Conservation (phyloP, 1,284 basidiomycete genomes). For the Papiliotrema nemorosa region DNA sequence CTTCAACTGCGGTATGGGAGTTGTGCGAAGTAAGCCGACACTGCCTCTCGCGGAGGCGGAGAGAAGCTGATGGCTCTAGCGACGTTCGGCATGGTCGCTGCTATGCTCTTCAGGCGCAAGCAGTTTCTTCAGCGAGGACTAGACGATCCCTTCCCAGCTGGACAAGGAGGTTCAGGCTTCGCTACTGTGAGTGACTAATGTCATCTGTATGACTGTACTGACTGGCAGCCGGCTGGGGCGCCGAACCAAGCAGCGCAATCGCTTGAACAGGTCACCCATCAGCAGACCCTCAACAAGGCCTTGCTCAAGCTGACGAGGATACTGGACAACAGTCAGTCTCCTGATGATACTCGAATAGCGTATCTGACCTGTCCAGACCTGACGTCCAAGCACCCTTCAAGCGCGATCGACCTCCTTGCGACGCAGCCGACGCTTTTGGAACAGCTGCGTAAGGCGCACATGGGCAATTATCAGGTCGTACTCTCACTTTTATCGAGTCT, state of each 20-base stretch:
- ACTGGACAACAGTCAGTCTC: conserved; percentile 56
- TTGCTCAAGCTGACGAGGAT: conserved; percentile 79
- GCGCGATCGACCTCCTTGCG: conserved; percentile 78
- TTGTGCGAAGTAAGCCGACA: conserved; percentile 63
- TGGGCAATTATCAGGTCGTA: conserved; percentile 86
- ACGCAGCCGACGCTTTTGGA: conserved; percentile 75
- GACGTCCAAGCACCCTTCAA: conserved; percentile 52
- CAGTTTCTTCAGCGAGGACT: conserved; percentile 75
- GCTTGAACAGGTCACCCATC: conserved; percentile 65
- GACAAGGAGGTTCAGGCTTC: conserved; percentile 34
- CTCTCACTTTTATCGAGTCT: conserved; percentile 83
- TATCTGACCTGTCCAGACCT: conserved; percentile 25
- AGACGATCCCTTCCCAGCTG: conserved; percentile 64
- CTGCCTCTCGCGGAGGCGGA: too few relatives aligned
- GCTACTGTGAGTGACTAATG: not conserved
- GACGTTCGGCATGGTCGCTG: conserved; percentile 96
- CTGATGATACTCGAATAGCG: too few relatives aligned
- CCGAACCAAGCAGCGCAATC: conserved; percentile 43
- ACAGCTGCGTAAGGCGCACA: conserved; percentile 75
- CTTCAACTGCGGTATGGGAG: conserved; percentile 97
- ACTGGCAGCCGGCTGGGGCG: conserved; percentile 6
- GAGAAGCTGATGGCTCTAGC: conserved; percentile 45
- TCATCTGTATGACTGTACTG: not conserved
- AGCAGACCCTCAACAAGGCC: conserved; percentile 78
- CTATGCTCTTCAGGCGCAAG: conserved; percentile 79